phyloP scores from a whole-genome alignment of 2,329 filamentous ascomycete species.

The Talaromyces verruculosus region DNA sequence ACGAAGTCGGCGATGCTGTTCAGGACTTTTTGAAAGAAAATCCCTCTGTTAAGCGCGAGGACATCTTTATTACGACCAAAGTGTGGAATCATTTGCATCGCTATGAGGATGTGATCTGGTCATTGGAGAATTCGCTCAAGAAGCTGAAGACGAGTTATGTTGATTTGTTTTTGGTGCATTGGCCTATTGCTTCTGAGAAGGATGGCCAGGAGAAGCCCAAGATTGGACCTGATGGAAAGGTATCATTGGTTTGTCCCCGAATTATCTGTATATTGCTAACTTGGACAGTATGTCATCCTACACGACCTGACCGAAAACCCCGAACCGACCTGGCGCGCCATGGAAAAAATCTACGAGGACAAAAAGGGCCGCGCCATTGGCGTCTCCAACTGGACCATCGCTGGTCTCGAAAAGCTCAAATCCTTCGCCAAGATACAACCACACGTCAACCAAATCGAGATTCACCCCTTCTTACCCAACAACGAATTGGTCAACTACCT shows the following conservation, averaged over 20 bases:
- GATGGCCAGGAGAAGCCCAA: slow-evolving; percentile 49
- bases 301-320: slow-evolving; percentile 66
- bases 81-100: slow-evolving; percentile 57
- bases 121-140: slow-evolving; percentile 60
- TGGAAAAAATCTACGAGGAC: slow-evolving; percentile 60
- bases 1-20: slow-evolving; percentile 54
- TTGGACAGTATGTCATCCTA: slow-evolving; percentile 58
- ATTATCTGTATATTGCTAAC: background rate
- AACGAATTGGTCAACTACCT: slow-evolving; percentile 45
- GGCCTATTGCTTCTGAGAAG: slow-evolving; percentile 53
- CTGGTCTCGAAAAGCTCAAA: slow-evolving; percentile 50
- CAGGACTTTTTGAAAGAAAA: slow-evolving; percentile 56
- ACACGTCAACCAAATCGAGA: slow-evolving; percentile 48
- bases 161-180: slow-evolving; percentile 65
- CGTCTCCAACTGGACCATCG: slow-evolving; percentile 71
- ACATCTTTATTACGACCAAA: slow-evolving; percentile 55
- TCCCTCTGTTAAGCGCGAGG: slow-evolving; percentile 49
- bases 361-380: slow-evolving; percentile 70
- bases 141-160: slow-evolving; percentile 70
- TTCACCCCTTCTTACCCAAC: slow-evolving; percentile 52
- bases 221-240: slow-evolving; percentile 54
- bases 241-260: slow-evolving; percentile 26
- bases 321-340: slow-evolving; percentile 63
- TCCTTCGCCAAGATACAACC: slow-evolving; percentile 45
- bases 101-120: slow-evolving; percentile 48